Conservation (phyloP, 2,329 filamentous ascomycete species). For the Ceratocystis diversiconidia region DNA sequence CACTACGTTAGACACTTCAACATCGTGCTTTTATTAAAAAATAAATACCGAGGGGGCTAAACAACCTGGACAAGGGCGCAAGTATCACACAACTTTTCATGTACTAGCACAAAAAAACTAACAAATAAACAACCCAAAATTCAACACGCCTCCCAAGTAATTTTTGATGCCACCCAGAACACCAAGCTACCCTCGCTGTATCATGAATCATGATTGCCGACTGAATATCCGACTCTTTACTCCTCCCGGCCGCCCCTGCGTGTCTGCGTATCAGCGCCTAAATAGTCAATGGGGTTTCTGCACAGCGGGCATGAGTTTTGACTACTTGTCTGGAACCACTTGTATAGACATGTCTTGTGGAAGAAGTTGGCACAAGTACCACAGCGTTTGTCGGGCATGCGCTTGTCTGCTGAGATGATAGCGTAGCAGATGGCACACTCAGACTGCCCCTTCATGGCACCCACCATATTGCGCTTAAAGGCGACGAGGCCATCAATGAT, state of each 20-base stretch:
- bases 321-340: conserved; percentile 93
- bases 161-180: not conserved
- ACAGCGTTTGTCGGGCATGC: conserved; percentile 83
- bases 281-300: conserved; percentile 65
- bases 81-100: not conserved
- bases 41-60: not conserved
- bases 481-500: conserved; percentile 75
- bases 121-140: not conserved
- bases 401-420: conserved; percentile 77
- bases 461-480: conserved; percentile 76
- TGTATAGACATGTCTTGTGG: conserved; percentile 78
- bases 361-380: conserved; percentile 88
- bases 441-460: conserved; percentile 78
- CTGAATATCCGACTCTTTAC: not conserved
- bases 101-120: not conserved
- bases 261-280: conserved; percentile 28
- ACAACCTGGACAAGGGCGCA: not conserved
- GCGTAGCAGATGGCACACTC: conserved; percentile 97
- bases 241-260: conserved; percentile 16
- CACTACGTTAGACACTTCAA: not conserved
- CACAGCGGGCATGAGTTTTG: conserved; percentile 86
- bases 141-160: not conserved
- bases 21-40: not conserved
- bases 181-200: not conserved
- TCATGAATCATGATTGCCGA: too few relatives aligned